Percentiles rank a stretch among this genome's conserved stretches.
Conservation (phyloP, 1,139 yeast genomes). For the Saccharomyces hybrid region DNA sequence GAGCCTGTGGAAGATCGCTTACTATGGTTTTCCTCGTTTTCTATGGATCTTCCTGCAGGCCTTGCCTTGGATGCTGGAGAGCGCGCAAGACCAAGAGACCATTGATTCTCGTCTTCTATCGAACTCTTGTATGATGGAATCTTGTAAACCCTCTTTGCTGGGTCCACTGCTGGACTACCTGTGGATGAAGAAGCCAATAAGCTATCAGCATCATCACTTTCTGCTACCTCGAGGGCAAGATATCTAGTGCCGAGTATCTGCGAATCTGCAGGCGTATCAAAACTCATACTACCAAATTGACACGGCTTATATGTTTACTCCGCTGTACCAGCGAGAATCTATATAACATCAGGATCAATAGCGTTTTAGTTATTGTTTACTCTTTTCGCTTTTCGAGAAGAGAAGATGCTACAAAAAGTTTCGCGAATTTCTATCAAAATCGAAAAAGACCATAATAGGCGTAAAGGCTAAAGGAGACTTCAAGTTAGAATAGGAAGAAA, state of each 20-base stretch:
- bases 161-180: neutral
- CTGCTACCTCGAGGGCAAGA: neutral
- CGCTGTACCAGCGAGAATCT: neutral
- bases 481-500: neutral
- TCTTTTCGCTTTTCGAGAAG: neutral
- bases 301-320: neutral
- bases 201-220: neutral
- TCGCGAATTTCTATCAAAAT: neutral
- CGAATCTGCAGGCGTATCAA: neutral
- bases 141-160: neutral
- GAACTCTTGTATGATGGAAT: neutral
- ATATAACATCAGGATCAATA: neutral
- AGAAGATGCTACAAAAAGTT: neutral
- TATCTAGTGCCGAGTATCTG: neutral
- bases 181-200: neutral
- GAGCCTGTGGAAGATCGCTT: conserved; percentile 30
- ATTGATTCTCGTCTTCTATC: conserved; percentile 4
- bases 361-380: neutral
- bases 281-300: neutral
- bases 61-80: conserved; percentile 27
- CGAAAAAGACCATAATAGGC: neutral
- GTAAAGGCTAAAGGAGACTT: neutral
- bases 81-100: conserved; percentile 27
- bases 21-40: neutral
- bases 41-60: neutral